phyloP scores from a whole-genome alignment of 2,329 filamentous ascomycete species.

The Cryphonectria parasitica region DNA sequence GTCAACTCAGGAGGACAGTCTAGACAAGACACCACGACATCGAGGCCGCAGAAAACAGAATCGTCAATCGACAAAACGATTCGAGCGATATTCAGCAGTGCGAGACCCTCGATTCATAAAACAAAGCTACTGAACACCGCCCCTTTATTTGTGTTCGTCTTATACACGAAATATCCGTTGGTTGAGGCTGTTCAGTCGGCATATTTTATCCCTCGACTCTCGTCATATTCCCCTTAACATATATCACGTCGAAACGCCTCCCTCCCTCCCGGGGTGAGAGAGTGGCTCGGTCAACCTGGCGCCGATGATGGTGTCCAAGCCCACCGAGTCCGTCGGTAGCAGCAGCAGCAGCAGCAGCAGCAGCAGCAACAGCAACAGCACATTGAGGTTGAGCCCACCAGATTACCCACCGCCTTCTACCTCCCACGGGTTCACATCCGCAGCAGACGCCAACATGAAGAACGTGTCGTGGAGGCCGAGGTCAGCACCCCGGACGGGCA shows the following conservation, averaged over 20 bases:
- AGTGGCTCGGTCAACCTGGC: conserved; percentile 6
- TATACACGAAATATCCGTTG: background rate
- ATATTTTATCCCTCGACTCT: background rate
- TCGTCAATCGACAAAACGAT: background rate
- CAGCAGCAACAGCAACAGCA: background rate
- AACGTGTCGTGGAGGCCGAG: conserved; percentile 23
- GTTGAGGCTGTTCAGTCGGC: background rate
- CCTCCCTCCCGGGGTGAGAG: background rate
- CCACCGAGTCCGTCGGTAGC: background rate
- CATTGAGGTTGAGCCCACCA: background rate
- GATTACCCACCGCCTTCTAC: background rate
- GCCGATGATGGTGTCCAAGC: conserved; percentile 8
- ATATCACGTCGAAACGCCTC: background rate
- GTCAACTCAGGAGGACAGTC: background rate
- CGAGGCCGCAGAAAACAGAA: no score
- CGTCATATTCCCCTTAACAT: background rate
- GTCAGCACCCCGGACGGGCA: conserved; percentile 25
- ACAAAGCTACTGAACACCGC: background rate
- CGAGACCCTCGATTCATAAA: background rate
- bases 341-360: background rate
- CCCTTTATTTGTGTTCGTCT: background rate
- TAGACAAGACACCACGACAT: no score
- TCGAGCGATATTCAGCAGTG: background rate
- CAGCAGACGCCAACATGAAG: conserved; percentile 9
- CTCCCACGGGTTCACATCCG: background rate